Evolutionary conservation across 2,329 filamentous ascomycete species (phyloP).

Genomic region (Fonsecaea pugnacius): DNA sequence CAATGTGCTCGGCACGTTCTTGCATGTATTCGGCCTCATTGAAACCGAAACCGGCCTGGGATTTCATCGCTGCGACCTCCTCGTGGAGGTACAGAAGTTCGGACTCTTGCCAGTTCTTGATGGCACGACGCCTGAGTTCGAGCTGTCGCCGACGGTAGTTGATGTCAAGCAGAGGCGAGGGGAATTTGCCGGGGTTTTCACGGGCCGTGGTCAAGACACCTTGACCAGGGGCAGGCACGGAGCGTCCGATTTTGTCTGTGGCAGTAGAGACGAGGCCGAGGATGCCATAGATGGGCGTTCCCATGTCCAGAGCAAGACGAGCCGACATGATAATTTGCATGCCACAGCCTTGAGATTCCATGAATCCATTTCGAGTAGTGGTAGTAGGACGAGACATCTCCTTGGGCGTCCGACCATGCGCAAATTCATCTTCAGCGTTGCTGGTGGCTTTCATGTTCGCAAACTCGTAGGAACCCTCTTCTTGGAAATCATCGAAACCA

Average conservation of each 20-base stretch:
- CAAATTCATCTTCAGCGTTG: constrained; percentile 96
- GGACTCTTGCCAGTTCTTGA: constrained; percentile 95
- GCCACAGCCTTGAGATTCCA: constrained; percentile 99
- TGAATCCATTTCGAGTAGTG: constrained; percentile 95
- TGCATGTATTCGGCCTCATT: constrained; percentile 83
- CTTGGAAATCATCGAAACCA: constrained; percentile 98
- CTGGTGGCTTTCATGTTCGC: constrained; percentile 99
- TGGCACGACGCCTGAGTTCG: constrained; percentile 88
- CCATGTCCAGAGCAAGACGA: constrained; percentile 94
- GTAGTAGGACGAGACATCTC: constrained; percentile 99
- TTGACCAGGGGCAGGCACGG: constrained; percentile 92
- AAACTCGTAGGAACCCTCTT: constrained; percentile 99
- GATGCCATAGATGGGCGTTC: constrained; percentile 95
- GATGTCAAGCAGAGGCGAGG: constrained; percentile 93
- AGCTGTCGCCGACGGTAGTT: constrained; percentile 96
- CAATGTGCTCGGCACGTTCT: constrained; percentile 83
- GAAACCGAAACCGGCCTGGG: constrained; percentile 71
- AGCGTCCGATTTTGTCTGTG: constrained; percentile 98
- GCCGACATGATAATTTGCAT: constrained; percentile 99
- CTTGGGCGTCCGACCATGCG: constrained; percentile 87
- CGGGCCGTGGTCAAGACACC: constrained; percentile 95
- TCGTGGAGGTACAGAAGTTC: constrained; percentile 92
- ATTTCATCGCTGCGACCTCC: constrained; percentile 88
- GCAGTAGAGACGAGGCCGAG: constrained; percentile 92
- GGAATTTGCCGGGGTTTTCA: constrained; percentile 87